phyloP scores from a whole-genome alignment of 768 basidiomycete species.

The Naganishia vishniacii region DNA sequence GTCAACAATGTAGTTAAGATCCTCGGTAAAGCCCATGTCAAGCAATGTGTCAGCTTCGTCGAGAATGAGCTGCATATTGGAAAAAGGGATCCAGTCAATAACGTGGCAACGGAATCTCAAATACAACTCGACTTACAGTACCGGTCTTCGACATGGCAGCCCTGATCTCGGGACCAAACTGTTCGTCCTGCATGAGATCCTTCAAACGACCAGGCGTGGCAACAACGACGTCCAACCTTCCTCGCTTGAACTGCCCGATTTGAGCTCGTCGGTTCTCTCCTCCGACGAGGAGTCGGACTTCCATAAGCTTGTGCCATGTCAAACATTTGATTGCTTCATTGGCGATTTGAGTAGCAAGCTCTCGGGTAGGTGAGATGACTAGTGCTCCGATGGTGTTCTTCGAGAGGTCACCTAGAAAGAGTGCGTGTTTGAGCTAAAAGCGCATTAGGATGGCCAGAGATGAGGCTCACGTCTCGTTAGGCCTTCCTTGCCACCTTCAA shows the following conservation, averaged over 20 bases:
- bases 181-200: constrained; percentile 63
- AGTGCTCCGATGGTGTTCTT: constrained; percentile 62
- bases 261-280: constrained; percentile 65
- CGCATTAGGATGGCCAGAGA: neutral
- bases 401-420: constrained; percentile 48
- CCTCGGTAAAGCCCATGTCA: constrained; percentile 85
- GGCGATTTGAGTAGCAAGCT: constrained; percentile 83
- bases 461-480: constrained; percentile 8
- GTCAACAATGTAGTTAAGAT: constrained; percentile 66
- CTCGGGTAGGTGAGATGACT: constrained; percentile 82
- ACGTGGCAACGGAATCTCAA: neutral
- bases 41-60: constrained; percentile 89
- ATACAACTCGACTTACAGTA: constrained; percentile 54
- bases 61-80: constrained; percentile 63
- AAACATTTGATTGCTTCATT: constrained; percentile 68
- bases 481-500: constrained; percentile 16
- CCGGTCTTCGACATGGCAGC: constrained; percentile 53
- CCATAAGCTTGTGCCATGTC: constrained; percentile 59
- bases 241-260: constrained; percentile 61
- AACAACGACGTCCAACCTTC: constrained; percentile 73
- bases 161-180: constrained; percentile 49
- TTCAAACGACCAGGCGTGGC: constrained; percentile 83
- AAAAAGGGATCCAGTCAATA: constrained; percentile 18
- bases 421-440: neutral
- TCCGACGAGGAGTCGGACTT: constrained; percentile 71